Conservation (phyloP, 1,284 basidiomycete species). For the Cryptococcus sp. region DNA sequence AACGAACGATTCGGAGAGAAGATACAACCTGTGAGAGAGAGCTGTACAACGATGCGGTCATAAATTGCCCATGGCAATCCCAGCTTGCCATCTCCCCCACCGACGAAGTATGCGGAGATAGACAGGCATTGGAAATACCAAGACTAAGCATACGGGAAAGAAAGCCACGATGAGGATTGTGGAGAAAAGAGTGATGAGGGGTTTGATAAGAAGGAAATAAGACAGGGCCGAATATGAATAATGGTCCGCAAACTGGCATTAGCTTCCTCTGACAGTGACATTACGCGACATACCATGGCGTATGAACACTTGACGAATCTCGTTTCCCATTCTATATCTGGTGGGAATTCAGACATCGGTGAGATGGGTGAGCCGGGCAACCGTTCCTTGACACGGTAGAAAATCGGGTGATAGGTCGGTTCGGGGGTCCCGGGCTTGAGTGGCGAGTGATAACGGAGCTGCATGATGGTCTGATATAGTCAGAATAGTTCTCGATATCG, state of each 20-base stretch:
- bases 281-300: constrained; percentile 38
- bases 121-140: constrained; percentile 35
- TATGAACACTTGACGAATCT: constrained; percentile 42
- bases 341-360: background rate
- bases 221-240: constrained; percentile 45
- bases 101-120: constrained; percentile 30
- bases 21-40: no score
- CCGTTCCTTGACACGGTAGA: constrained; percentile 29
- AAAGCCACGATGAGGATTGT: constrained; percentile 36
- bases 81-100: constrained; percentile 45
- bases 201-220: constrained; percentile 47
- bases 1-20: no score
- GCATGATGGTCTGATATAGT: constrained; percentile 34
- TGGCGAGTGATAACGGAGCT: constrained; percentile 34
- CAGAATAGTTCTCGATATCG: background rate
- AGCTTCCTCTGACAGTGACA: background rate
- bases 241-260: constrained; percentile 35
- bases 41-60: constrained; percentile 5
- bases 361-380: constrained; percentile 13
- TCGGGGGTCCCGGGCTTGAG: constrained; percentile 15
- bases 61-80: constrained; percentile 39
- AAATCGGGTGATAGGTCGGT: constrained; percentile 39
- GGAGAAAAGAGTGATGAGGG: constrained; percentile 39
- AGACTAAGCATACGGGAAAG: constrained; percentile 27
- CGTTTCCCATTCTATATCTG: constrained; percentile 28